These are phyloP conservation scores for Fragaria nilgerrensis DNA, from an alignment of 306 rosid species.

Conservation along the genomic window DNA sequence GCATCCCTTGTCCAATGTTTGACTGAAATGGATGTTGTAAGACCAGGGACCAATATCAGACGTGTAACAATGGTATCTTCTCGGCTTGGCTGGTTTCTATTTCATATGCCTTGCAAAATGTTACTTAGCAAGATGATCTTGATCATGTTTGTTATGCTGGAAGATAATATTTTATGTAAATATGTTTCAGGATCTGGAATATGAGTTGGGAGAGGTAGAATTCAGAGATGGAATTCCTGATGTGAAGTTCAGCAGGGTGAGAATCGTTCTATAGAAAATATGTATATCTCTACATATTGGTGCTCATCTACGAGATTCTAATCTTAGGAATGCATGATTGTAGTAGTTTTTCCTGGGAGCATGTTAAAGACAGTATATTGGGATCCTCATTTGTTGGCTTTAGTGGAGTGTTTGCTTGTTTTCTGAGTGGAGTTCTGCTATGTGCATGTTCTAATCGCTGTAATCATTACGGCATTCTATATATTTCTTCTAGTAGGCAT, in stretches of 20 bases:
- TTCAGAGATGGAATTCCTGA: conserved; percentile 88
- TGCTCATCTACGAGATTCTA: not conserved
- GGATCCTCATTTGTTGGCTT: not conserved
- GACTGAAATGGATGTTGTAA: conserved; percentile 78
- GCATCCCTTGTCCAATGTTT: conserved; percentile 74
- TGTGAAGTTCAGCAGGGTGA: conserved; percentile 94
- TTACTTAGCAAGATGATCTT: not conserved
- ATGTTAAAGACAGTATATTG: not conserved
- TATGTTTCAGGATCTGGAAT: conserved; percentile 82
- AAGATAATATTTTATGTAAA: not conserved
- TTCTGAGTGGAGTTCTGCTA: not conserved
- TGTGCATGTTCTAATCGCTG: not conserved
- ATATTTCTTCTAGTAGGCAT: not conserved
- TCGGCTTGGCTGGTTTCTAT: conserved; percentile 27
- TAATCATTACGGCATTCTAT: not conserved
- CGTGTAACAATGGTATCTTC: conserved; percentile 65
- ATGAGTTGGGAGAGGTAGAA: conserved; percentile 83
- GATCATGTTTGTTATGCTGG: not conserved
- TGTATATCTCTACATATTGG: not conserved
- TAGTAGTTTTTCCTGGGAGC: not conserved
- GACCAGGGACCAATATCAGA: conserved; percentile 80
- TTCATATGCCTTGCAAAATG: not conserved
- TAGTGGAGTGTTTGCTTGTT: not conserved
- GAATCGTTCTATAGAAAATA: conserved; percentile 20
- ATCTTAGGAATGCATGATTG: not conserved